Evolutionary conservation across 148 eudicot species (phyloP).

Genomic region (Rhododendron molle): DNA sequence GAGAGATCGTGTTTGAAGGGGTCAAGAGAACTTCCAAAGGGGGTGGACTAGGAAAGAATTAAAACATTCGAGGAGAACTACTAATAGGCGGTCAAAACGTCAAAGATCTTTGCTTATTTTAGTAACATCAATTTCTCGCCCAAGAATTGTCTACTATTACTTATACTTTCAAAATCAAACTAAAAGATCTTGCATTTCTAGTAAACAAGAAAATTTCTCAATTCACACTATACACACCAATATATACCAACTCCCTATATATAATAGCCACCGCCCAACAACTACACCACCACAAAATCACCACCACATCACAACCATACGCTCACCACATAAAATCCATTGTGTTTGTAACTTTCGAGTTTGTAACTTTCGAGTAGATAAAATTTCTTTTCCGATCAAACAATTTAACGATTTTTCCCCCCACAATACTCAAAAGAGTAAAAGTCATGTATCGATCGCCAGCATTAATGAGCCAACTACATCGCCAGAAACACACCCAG

Average conservation of each 20-base stretch:
- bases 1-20: slow-evolving; percentile 7
- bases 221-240: background rate
- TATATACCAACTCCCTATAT: background rate
- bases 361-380: background rate
- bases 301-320: background rate
- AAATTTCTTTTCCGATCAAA: background rate
- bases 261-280: background rate
- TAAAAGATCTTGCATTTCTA: background rate
- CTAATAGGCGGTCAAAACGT: background rate
- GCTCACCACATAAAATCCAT: background rate
- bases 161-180: background rate
- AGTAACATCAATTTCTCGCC: background rate
- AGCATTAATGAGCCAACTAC: slow-evolving; percentile 6
- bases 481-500: slow-evolving; percentile 6
- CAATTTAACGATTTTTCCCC: background rate
- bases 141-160: background rate
- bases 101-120: background rate
- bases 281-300: background rate
- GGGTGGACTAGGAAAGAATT: background rate
- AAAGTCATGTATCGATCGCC: slow-evolving; percentile 13
- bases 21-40: background rate
- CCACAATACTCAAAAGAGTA: background rate
- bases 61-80: background rate
- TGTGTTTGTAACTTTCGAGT: background rate
- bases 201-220: background rate